Conservation (phyloP, 2,329 filamentous ascomycete genomes). For the Raffaelea albimanens region DNA sequence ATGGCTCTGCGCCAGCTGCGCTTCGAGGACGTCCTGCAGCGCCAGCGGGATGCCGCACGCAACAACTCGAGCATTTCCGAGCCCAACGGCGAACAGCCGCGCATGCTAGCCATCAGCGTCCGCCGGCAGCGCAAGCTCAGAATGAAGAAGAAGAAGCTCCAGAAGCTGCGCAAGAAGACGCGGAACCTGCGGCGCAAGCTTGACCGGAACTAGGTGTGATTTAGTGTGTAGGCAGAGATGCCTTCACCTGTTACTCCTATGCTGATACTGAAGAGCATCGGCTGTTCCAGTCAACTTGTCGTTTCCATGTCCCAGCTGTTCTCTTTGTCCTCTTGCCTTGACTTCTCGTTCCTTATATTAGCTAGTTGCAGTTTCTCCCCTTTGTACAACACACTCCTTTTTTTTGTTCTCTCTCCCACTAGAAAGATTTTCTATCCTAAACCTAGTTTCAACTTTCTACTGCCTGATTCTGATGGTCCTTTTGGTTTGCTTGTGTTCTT, state of each 20-base stretch:
- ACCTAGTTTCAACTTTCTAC: no score
- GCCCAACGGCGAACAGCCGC: conserved; percentile 10
- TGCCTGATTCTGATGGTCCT: no score
- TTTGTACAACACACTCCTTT: not conserved
- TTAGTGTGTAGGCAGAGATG: no score
- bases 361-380: not conserved
- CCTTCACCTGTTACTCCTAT: no score
- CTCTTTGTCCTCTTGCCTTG: not conserved
- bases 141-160: conserved; percentile 99
- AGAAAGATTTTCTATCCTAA: no score
- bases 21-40: conserved; percentile 39
- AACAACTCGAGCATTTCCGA: not conserved
- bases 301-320: no score
- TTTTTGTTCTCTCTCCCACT: no score
- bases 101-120: conserved; percentile 80
- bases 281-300: not conserved
- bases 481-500: no score
- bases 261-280: no score
- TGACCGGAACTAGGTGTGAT: conserved; percentile 9
- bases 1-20: conserved; percentile 55
- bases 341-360: not conserved
- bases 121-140: conserved; percentile 86
- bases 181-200: conserved; percentile 80
- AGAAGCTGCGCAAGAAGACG: conserved; percentile 95
- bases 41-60: conserved; percentile 23